Conservation (phyloP, 192 early-diverging fungal species). For the Piromyces finnis region DNA sequence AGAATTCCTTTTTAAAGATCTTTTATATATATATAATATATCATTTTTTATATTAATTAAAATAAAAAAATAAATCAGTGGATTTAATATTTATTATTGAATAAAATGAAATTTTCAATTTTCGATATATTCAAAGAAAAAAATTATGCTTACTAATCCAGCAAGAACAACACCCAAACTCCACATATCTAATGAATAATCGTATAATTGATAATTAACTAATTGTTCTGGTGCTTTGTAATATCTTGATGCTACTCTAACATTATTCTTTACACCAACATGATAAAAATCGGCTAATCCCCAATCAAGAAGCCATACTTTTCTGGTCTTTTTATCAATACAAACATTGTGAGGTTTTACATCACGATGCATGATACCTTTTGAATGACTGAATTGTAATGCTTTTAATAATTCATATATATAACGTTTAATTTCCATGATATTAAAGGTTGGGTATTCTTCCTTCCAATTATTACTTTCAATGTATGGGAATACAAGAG, state of each 20-base stretch:
- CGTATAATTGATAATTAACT: slow-evolving; percentile 14
- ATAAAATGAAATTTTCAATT: too few relatives aligned
- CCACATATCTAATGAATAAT: slow-evolving; percentile 28
- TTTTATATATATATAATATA: background rate
- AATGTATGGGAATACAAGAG: slow-evolving; percentile 1
- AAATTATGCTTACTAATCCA: slow-evolving; percentile 12
- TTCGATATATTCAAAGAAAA: too few relatives aligned
- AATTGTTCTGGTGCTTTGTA: slow-evolving; percentile 29
- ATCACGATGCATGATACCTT: slow-evolving; percentile 29
- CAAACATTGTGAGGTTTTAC: slow-evolving; percentile 32
- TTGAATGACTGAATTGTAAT: slow-evolving; percentile 9
- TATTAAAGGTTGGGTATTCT: slow-evolving; percentile 9
- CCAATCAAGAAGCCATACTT: slow-evolving; percentile 22
- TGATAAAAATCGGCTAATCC: slow-evolving; percentile 21
- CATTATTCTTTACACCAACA: slow-evolving; percentile 8
- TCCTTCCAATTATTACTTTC: slow-evolving; percentile 11
- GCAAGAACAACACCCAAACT: slow-evolving; percentile 22
- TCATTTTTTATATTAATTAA: too few relatives aligned
- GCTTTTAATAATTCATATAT: slow-evolving; percentile 8
- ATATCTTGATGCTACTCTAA: slow-evolving; percentile 17
- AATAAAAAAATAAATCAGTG: too few relatives aligned
- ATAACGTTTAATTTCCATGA: slow-evolving; percentile 9
- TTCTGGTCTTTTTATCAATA: slow-evolving; percentile 1
- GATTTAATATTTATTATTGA: too few relatives aligned
- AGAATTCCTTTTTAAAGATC: slow-evolving; percentile 14